A percentile compares a stretch with the other conserved stretches of the same genome.
Evolutionary conservation across 495 filamentous ascomycete species (phyloP).

Genomic region (Ramalina intermedia): DNA sequence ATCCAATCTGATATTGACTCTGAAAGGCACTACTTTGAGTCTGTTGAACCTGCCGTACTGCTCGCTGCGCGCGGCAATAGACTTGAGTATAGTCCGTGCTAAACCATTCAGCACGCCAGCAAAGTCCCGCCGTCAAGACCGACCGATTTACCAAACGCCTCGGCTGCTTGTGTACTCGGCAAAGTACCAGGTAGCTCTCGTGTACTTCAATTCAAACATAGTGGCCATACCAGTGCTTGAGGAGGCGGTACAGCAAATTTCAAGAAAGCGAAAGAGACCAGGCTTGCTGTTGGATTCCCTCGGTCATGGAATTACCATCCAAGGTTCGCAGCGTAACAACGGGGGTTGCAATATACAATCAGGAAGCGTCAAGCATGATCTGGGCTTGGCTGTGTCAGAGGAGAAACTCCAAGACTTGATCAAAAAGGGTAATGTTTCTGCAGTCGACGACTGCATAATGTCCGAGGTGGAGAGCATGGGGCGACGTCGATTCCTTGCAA

Average conservation of each 20-base stretch:
- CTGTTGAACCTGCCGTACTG: conserved; percentile 8
- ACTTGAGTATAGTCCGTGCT: too few species aligned
- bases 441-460: not conserved
- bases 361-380: too few species aligned
- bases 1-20: conserved; percentile 5
- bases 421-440: not conserved
- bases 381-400: too few species aligned
- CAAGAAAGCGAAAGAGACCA: conserved; percentile 45
- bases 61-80: conserved; percentile 5
- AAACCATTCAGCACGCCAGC: too few species aligned
- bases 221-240: conserved; percentile 36
- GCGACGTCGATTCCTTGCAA: conserved; percentile 17
- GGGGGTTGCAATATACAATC: too few species aligned
- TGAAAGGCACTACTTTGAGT: not conserved
- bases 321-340: not conserved
- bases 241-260: not conserved
- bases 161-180: conserved; percentile 34
- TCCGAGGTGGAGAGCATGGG: not conserved
- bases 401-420: not conserved
- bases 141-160: not conserved
- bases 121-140: not conserved
- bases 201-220: conserved; percentile 30
- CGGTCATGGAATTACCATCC: conserved; percentile 32
- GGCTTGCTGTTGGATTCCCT: conserved; percentile 60
- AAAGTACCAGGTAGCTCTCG: conserved; percentile 34